These are phyloP conservation scores for Physcomitrium patens DNA, from an alignment of 225 moss, liverwort and hornwort genomes.

Conservation along the genomic window DNA sequence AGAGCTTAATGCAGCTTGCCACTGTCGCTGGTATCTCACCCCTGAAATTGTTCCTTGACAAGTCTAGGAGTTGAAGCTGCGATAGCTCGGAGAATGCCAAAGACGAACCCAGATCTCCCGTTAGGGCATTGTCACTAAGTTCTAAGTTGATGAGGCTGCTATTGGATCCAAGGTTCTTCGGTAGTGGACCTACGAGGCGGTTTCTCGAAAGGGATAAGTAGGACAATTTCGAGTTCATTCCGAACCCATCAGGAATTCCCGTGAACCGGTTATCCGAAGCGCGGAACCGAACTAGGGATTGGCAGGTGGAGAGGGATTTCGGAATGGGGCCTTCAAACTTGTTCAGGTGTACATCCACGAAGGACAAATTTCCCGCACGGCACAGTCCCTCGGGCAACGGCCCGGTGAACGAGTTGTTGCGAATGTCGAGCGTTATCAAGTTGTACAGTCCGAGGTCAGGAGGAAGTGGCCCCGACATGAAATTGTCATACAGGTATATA, in stretches of 20 bases:
- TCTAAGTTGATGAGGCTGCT: constrained; percentile 28
- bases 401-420: constrained; percentile 36
- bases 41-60: constrained; percentile 22
- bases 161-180: constrained; percentile 15
- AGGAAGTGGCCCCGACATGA: constrained; percentile 27
- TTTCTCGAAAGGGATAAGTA: constrained; percentile 25
- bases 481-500: constrained; percentile 22
- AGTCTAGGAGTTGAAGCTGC: constrained; percentile 22
- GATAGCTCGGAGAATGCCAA: constrained; percentile 22
- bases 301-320: constrained; percentile 17
- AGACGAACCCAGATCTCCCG: constrained; percentile 12
- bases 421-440: constrained; percentile 19
- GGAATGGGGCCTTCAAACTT: constrained; percentile 39
- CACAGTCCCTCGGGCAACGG: constrained; percentile 25
- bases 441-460: constrained; percentile 23
- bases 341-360: constrained; percentile 30
- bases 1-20: constrained; percentile 23
- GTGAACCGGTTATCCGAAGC: constrained; percentile 24
- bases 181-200: constrained; percentile 21
- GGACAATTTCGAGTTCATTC: neutral
- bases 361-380: constrained; percentile 16
- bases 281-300: constrained; percentile 13
- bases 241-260: constrained; percentile 23
- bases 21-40: constrained; percentile 30
- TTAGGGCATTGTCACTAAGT: constrained; percentile 18